These are phyloP conservation scores for Linnemannia elongata DNA, from an alignment of 192 early-diverging fungal species.

Conservation along the genomic window DNA sequence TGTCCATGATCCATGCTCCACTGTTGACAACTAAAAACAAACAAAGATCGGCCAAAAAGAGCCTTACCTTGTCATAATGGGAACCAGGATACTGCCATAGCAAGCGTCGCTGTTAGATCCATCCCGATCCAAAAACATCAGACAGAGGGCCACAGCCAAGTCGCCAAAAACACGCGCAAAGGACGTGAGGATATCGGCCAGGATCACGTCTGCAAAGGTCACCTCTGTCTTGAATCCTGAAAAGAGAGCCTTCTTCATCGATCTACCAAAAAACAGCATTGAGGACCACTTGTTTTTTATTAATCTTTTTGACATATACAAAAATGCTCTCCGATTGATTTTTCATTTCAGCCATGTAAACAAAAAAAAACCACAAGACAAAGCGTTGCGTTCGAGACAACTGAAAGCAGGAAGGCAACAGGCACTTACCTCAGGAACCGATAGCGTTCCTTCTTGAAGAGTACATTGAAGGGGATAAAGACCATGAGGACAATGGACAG, in stretches of 20 bases:
- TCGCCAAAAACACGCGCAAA: conserved; percentile 93
- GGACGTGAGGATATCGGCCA: conserved; percentile 96
- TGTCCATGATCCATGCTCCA: background rate
- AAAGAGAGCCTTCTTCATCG: conserved; percentile 63
- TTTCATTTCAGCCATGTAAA: background rate
- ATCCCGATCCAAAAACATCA: conserved; percentile 63
- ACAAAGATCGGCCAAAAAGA: background rate
- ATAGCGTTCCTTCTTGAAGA: conserved; percentile 65
- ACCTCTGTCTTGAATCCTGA: conserved; percentile 67
- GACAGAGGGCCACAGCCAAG: conserved; percentile 74
- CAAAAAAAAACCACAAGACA: background rate
- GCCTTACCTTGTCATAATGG: conserved; percentile 79
- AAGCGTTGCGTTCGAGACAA: background rate
- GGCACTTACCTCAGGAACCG: conserved; percentile 65
- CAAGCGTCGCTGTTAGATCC: conserved; percentile 54
- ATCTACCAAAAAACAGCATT: conserved; percentile 44
- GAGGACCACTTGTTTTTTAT: background rate
- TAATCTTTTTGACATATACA: background rate
- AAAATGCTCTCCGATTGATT: background rate
- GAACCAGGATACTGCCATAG: conserved; percentile 65
- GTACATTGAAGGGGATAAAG: conserved; percentile 61
- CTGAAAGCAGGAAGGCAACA: background rate
- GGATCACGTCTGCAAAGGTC: conserved; percentile 82
- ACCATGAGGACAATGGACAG: conserved; percentile 55
- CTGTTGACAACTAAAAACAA: background rate